These are phyloP conservation scores for Phycomyces blakesleeanus DNA, from an alignment of 192 early-diverging fungal species.

Conservation along the genomic window DNA sequence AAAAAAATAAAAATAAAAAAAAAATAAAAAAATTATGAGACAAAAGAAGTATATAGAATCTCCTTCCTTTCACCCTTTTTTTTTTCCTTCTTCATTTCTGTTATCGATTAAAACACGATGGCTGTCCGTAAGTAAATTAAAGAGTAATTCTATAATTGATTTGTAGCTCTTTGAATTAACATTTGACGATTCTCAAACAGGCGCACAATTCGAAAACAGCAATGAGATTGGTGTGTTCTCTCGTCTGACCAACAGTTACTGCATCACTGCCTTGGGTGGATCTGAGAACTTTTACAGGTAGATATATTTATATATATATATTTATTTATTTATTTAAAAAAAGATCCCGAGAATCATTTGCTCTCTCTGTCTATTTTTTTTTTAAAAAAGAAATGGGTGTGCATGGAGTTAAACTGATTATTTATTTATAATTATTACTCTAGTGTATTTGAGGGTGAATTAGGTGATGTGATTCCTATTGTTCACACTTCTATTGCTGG, in stretches of 20 bases:
- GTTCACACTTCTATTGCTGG: slow-evolving; percentile 96
- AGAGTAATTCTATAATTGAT: no score
- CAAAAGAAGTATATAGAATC: no score
- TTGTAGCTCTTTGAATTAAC: background rate
- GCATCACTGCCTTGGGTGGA: slow-evolving; percentile 93
- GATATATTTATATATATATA: background rate
- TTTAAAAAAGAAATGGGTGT: background rate
- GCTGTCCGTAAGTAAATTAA: slow-evolving; percentile 3
- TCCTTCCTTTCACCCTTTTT: no score
- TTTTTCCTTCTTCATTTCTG: no score
- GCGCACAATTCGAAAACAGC: slow-evolving; percentile 98
- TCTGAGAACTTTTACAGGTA: slow-evolving; percentile 99
- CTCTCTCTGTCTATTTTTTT: slow-evolving; percentile 6
- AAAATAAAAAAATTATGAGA: no score
- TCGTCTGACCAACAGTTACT: slow-evolving; percentile 96
- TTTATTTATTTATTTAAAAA: no score
- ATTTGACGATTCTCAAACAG: slow-evolving; percentile 20
- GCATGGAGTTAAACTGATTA: no score
- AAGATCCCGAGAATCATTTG: background rate
- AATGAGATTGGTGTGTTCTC: slow-evolving; percentile 99
- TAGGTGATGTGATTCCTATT: slow-evolving; percentile 93
- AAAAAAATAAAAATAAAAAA: no score
- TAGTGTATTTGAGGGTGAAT: slow-evolving; percentile 93
- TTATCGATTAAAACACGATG: background rate
- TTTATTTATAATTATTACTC: no score